Evolutionary conservation across 2,329 filamentous ascomycete genomes (phyloP).

Genomic region (Ophiocordyceps camponoti-saundersi): DNA sequence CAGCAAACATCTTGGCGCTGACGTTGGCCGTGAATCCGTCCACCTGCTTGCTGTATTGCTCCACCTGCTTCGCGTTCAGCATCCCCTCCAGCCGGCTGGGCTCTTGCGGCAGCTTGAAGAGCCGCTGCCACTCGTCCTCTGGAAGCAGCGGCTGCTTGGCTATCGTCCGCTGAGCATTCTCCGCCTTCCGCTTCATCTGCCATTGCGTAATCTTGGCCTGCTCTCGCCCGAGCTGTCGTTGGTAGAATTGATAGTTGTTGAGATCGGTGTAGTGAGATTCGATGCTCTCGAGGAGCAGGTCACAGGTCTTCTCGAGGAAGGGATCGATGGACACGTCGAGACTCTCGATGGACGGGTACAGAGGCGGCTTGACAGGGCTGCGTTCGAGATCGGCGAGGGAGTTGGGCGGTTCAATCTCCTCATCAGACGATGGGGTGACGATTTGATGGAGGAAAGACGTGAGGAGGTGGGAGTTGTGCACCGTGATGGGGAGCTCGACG

Average conservation of each 20-base stretch:
- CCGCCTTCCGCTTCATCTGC: constrained; percentile 91
- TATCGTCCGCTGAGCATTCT: constrained; percentile 71
- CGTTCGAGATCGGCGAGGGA: constrained; percentile 64
- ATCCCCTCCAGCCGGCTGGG: constrained; percentile 85
- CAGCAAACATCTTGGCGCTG: constrained; percentile 95
- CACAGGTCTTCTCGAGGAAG: constrained; percentile 95
- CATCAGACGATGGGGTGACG: constrained; percentile 42
- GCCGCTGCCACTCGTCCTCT: constrained; percentile 94
- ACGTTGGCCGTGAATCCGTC: constrained; percentile 89
- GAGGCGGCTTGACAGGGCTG: constrained; percentile 43
- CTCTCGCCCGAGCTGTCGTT: constrained; percentile 82
- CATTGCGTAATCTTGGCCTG: constrained; percentile 93
- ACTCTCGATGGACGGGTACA: constrained; percentile 77
- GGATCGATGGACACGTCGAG: constrained; percentile 91
- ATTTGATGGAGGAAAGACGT: constrained; percentile 91
- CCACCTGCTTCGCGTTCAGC: constrained; percentile 87
- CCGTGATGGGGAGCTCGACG: constrained; percentile 69
- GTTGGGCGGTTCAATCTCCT: constrained; percentile 57
- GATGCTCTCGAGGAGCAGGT: constrained; percentile 88
- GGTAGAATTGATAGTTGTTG: constrained; percentile 97
- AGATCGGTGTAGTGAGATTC: constrained; percentile 96
- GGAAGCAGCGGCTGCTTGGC: constrained; percentile 81
- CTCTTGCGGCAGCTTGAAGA: constrained; percentile 96
- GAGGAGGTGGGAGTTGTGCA: constrained; percentile 96
- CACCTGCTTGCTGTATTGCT: constrained; percentile 94